These are phyloP conservation scores for Neurospora sp. DNA, from an alignment of 495 filamentous ascomycete genomes.

Conservation along the genomic window DNA sequence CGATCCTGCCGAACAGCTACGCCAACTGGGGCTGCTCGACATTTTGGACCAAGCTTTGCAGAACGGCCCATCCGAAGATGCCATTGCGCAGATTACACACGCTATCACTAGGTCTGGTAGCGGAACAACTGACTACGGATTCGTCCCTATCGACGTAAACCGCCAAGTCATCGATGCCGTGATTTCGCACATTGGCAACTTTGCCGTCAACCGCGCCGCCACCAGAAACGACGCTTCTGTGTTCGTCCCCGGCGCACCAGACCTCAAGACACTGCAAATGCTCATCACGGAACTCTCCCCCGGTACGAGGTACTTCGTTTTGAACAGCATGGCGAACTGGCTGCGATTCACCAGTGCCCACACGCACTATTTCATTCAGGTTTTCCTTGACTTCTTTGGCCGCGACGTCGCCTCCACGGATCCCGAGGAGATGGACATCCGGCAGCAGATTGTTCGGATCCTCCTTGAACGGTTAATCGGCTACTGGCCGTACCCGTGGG, in stretches of 20 bases:
- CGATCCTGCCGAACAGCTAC: conserved; percentile 47
- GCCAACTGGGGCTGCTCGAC: conserved; percentile 53
- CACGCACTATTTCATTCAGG: conserved; percentile 88
- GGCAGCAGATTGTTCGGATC: conserved; percentile 81
- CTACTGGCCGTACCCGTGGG: conserved; percentile 94
- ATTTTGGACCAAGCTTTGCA: conserved; percentile 57
- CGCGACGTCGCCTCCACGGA: conserved; percentile 53
- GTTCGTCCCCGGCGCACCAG: conserved; percentile 62
- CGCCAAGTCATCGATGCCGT: conserved; percentile 66
- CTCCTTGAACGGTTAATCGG: conserved; percentile 80
- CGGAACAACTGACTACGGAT: conserved; percentile 51
- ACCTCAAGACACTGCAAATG: conserved; percentile 62
- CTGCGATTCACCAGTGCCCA: conserved; percentile 81
- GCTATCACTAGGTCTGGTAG: conserved; percentile 47
- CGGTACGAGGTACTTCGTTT: conserved; percentile 74
- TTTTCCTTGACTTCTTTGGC: conserved; percentile 79
- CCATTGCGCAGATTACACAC: conserved; percentile 60
- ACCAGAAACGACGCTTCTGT: conserved; percentile 47
- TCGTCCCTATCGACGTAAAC: conserved; percentile 56
- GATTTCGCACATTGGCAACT: conserved; percentile 69
- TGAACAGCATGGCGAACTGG: conserved; percentile 81
- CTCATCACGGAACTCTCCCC: conserved; percentile 64
- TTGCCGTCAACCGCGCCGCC: conserved; percentile 48
- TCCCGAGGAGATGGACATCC: conserved; percentile 68
- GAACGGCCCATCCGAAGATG: conserved; percentile 50